Percentiles rank a stretch among this genome's conserved stretches.
These are phyloP conservation scores for Cubamyces sp. DNA, from an alignment of 768 basidiomycete genomes.

Conservation along the genomic window DNA sequence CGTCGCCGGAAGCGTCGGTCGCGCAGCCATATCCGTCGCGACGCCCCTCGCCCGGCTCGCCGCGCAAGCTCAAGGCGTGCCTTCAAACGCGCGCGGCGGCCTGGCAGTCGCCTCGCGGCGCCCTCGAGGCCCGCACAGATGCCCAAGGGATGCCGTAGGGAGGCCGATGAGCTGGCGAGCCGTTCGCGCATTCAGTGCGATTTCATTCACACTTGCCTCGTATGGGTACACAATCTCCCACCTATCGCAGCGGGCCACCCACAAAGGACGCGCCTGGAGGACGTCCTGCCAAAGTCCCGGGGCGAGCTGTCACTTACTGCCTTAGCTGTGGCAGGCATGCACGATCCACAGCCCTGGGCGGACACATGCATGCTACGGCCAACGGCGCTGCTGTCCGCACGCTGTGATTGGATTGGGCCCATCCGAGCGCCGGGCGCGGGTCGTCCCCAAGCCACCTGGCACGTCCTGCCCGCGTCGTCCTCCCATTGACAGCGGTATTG, in stretches of 20 bases:
- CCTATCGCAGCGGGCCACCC: conserved; percentile 18
- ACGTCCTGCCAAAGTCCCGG: background rate
- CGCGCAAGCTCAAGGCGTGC: too few relatives aligned
- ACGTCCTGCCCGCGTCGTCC: background rate
- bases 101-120: conserved; percentile 15
- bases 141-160: conserved; percentile 8
- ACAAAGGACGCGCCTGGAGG: conserved; percentile 15
- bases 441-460: background rate
- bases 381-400: background rate
- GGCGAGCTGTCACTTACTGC: background rate
- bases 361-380: conserved; percentile 1
- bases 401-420: conserved; percentile 1
- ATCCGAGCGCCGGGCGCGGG: background rate
- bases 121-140: conserved; percentile 9
- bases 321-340: background rate
- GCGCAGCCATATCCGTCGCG: background rate
- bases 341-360: background rate
- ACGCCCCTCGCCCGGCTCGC: background rate
- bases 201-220: conserved; percentile 12
- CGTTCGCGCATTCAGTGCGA: background rate
- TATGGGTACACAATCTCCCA: conserved; percentile 19
- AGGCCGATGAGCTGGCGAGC: background rate
- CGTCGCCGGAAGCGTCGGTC: conserved; percentile 5
- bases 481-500: conserved; percentile 16
- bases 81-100: background rate